Evolutionary conservation across 2,329 filamentous ascomycete species (phyloP), one percentile per base, ranked within the genome.

Genomic region (Pestalotiopsis sp.): DNA sequence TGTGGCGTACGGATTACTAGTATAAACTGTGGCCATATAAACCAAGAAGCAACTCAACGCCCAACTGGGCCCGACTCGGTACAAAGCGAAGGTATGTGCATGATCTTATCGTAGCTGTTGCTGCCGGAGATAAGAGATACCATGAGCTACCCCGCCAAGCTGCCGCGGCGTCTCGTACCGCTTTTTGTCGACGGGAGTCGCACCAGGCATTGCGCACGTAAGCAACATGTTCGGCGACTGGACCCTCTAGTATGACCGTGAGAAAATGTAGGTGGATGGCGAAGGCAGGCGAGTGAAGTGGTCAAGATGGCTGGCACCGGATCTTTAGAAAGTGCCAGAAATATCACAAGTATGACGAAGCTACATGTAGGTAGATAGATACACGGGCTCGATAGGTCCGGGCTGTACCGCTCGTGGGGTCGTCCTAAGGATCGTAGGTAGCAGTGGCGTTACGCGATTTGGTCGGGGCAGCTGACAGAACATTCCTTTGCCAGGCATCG

Each of bases 381-480:
- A 17, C 56, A 11, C 20, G 12, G 11, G 17, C 20, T 12, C 23
- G 23, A 17, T 59, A 27, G 13, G 23, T 59, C 57, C 23, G 20
- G 23, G 57, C 57, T 23, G 57, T 36, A 36, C 31, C 23, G 57
- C 14, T 62, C 59, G 61, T 64, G 61, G 61, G 61, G 61, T 39
- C 12, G 36, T 12, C 25, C 20, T n/a, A 39, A 36, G 31, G 31
- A 7, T 49, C 20, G 20, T 20, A 52, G 11, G n/a, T 20, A 41
- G 61, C 11, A 20, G 61, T 64, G 27, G 36, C 38, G 61, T 64
- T 14, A 64, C 39, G 59, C 17, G 36, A 62, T 52, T 62, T 14
- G 31, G 59, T 62, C n/a, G 27, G 49, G 12, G 38, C 59, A 45
- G 66, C 63, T 66, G 63, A 66, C 63, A 66, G 63, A 66, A 45